Conservation (phyloP, 768 basidiomycete species). For the Podaxis rugospora region DNA sequence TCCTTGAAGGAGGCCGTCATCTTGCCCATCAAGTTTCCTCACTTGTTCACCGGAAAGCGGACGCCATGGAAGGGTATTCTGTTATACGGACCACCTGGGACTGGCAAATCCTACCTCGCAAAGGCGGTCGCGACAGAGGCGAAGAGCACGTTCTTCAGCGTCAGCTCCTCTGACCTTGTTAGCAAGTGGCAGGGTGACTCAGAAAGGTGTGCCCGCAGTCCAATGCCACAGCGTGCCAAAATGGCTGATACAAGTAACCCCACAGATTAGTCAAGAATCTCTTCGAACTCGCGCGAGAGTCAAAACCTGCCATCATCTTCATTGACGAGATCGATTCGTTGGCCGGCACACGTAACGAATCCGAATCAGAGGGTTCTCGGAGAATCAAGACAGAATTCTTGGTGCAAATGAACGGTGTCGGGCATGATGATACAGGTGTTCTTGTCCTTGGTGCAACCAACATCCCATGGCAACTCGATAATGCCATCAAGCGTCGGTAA, state of each 20-base stretch:
- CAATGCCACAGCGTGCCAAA: background rate
- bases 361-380: constrained; percentile 95
- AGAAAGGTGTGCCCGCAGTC: constrained; percentile 64
- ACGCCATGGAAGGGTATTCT: constrained; percentile 97
- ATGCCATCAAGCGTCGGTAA: constrained; percentile 93
- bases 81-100: constrained; percentile 96
- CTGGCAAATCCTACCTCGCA: constrained; percentile 94
- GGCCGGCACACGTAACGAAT: constrained; percentile 90
- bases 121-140: constrained; percentile 99
- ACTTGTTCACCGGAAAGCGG: constrained; percentile 96
- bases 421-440: constrained; percentile 95
- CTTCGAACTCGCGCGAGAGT: constrained; percentile 93
- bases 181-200: constrained; percentile 99
- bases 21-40: constrained; percentile 98
- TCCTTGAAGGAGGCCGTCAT: constrained; percentile 98
- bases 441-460: constrained; percentile 97
- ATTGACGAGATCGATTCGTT: constrained; percentile 98
- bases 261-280: constrained; percentile 89
- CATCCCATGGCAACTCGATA: constrained; percentile 97
- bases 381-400: constrained; percentile 97
- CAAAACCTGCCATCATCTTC: constrained; percentile 97
- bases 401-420: constrained; percentile 99
- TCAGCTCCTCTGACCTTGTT: constrained; percentile 91
- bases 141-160: constrained; percentile 98
- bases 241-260: background rate